Percentiles rank a stretch among this genome's conserved stretches.
phyloP scores from a whole-genome alignment of 768 basidiomycete species.

The Panaeolus papilionaceus region DNA sequence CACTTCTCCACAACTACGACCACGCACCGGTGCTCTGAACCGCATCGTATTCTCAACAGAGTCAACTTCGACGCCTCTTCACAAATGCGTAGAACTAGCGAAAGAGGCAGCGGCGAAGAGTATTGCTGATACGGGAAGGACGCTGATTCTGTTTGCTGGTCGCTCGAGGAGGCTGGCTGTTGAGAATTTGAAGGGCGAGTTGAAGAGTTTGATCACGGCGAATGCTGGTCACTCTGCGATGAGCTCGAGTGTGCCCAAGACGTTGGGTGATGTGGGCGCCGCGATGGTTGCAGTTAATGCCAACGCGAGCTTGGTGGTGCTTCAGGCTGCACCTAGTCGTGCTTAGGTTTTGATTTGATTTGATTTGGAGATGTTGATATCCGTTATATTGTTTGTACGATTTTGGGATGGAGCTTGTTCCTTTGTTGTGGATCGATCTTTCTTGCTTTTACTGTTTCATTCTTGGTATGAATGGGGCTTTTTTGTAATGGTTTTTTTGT shows the following conservation, averaged over 20 bases:
- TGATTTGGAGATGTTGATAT: neutral
- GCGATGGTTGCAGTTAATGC: conserved; percentile 5
- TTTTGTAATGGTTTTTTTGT: neutral
- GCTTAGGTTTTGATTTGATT: neutral
- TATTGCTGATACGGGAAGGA: conserved; percentile 37
- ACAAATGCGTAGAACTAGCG: conserved; percentile 55
- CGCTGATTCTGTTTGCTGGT: conserved; percentile 71
- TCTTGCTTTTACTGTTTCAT: neutral
- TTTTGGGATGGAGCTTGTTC: neutral
- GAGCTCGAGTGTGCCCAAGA: conserved; percentile 67
- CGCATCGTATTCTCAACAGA: conserved; percentile 67
- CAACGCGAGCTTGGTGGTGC: conserved; percentile 20
- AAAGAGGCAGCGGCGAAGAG: conserved; percentile 34
- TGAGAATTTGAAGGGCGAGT: conserved; percentile 64
- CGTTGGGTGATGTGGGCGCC: conserved; percentile 66
- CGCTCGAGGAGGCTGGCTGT: conserved; percentile 75
- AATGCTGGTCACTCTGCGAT: conserved; percentile 46
- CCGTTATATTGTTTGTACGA: conserved; percentile 4
- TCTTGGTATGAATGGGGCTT: neutral
- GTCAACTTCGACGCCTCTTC: conserved; percentile 60
- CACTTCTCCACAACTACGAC: conserved; percentile 40
- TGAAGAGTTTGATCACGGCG: conserved; percentile 45
- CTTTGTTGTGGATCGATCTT: neutral
- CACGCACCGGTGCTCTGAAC: conserved; percentile 51
- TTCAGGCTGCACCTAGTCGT: conserved; percentile 20